Base-by-base conservation (phyloP, 768 basidiomycete species). In the Tricholoma bakamatsutake region DNA sequence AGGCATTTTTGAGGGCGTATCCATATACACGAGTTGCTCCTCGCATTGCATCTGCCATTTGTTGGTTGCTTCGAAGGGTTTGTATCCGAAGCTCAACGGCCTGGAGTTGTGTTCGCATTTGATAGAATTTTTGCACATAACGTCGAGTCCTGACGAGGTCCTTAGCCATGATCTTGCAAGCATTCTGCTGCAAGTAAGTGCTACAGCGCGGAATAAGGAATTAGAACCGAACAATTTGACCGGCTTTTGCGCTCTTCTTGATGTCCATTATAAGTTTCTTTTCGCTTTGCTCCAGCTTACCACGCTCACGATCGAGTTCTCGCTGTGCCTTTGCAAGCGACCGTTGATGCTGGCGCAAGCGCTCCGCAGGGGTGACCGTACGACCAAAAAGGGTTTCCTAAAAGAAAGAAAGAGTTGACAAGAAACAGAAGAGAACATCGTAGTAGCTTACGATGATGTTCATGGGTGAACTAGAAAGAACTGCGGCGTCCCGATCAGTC, bases 1-100 rank as follows among this genome's bases (percentile, higher is more conserved):
- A 7, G 24, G n/a, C 45, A 30, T 17, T 30, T 24, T 31, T 30
- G 46, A 48, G 46, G n/a, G 30, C 3, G 17, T 12, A 13, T 45
- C 17, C 55, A 75, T 87, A 61, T 68, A 95, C 96, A 64, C 92
- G 83, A 31, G 94, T 96, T 30, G 97, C 97, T 40, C 97, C 97
- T 62, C 93, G 87, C 96, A 99, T 99, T 2, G 97, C 97, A 53
- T 95, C 93, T 1, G 95, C 96, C 97, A 99, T 99, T 74, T 96
- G 93, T 69, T 98, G 93, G 68, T 98, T 98, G 67, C 92, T 95
- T 66, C 97, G 77, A 56, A 99, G 77, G 6, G 94, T 93, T 71
- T 99, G 97, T 78, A 99, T 96, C 59, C 97, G 81, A 55, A 99
- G 77, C 10, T 89, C 85, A 40, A 99, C 92, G 5, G 96, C 97